Base-by-base conservation (phyloP, 345 rosid genomes). In the Citropsis articulata region DNA sequence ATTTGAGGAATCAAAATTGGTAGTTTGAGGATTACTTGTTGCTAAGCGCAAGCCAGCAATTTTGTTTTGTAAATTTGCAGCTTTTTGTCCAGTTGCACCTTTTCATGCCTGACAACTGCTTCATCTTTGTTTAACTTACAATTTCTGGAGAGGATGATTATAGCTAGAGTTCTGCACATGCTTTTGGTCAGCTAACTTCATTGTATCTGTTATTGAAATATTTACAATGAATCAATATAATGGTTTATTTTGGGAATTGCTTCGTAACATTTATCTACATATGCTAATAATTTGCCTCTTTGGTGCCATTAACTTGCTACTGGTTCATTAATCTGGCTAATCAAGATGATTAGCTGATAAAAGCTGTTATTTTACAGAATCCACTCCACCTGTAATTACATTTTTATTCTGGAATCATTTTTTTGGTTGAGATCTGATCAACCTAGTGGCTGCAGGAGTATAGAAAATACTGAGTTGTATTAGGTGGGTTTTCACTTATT, bases 1-100 rank as follows among this genome's bases (percentile, higher is more conserved):
- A 31, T 82, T 83, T 67, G 89, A 79, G 80, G 88, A 89, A 77
- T 53, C 89, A 66, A 83, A 86, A 78, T 77, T 89, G 81, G 86
- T 91, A 72, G 89, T 84, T 63, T 93, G 87, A 94, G 69, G 53
- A 61, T 77, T 33, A 21, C n/a, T 63, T 55, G 35, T 19, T 42
- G 13, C 64, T 35, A 59, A 57, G 75, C 25, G 4, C 55, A 19
- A 75, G 50, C 76, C 71, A 66, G 36, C 57, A 55, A 50, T 80
- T 79, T 66, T 73, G 69, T 76, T 31, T 40, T 57, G 9, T 56
- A 50, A 71, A 62, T 71, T 70, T 36, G 61, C 53, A 42, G 42
- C 70, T 53, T 3, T 22, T 72, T 40, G 61, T 62, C 50, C 66
- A 70, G 67, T 50, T 55, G 65, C 27, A 30, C 61, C 75, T 55